Evolutionary conservation across 306 rosid species (phyloP).

Genomic region (Inga laurina): DNA sequence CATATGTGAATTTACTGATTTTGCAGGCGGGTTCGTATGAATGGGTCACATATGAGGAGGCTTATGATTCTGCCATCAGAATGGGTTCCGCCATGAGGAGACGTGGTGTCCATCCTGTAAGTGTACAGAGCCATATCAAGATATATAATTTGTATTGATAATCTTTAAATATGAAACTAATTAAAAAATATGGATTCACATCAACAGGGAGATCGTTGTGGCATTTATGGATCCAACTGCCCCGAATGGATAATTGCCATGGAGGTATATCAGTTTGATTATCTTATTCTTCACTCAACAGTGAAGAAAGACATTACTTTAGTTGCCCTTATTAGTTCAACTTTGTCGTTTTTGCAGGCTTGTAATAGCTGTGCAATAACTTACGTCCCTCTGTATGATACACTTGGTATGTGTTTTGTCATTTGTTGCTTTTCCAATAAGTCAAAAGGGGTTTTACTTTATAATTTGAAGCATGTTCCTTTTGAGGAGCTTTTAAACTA

Average conservation of each 20-base stretch:
- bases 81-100: constrained; percentile 77
- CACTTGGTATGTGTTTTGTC: constrained; percentile 61
- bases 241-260: constrained; percentile 84
- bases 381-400: constrained; percentile 83
- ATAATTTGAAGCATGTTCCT: background rate
- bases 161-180: background rate
- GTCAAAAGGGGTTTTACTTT: constrained; percentile 21
- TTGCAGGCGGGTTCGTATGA: constrained; percentile 50
- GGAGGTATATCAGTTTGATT: constrained; percentile 57
- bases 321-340: constrained; percentile 23
- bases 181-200: constrained; percentile 4
- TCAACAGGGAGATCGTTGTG: constrained; percentile 83
- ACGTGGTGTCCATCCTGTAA: constrained; percentile 79
- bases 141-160: background rate
- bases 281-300: background rate
- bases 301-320: background rate
- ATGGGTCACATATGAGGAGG: constrained; percentile 64
- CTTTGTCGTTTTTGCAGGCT: constrained; percentile 58
- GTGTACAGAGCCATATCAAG: constrained; percentile 1
- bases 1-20: constrained; percentile 27
- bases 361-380: constrained; percentile 79
- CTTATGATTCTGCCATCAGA: constrained; percentile 59
- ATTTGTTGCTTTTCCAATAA: background rate
- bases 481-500: background rate
- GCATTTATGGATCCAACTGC: constrained; percentile 83